Percentiles rank a stretch among this genome's conserved stretches.
phyloP scores from a whole-genome alignment of 805 yeast species.

The Dipodascopsis tothii region DNA sequence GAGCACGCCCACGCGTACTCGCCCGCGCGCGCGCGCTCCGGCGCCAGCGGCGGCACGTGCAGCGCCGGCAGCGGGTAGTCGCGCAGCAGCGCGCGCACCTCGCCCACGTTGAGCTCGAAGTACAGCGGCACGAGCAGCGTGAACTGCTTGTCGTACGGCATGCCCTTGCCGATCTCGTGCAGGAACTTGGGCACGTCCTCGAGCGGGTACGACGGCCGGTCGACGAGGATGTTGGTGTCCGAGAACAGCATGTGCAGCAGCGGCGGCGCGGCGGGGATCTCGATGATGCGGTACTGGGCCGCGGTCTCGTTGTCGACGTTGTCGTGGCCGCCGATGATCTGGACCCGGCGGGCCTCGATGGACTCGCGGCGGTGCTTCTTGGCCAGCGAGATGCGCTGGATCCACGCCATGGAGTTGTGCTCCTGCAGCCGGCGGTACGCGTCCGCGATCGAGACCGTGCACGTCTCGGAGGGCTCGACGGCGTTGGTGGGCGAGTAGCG shows the following conservation, averaged over 20 bases:
- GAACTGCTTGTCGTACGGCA: conserved; percentile 62
- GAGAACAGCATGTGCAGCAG: conserved; percentile 46
- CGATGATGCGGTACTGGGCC: conserved; percentile 41
- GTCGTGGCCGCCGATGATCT: conserved; percentile 38
- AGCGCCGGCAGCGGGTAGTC: conserved; percentile 84
- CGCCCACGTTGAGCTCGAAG: conserved; percentile 50
- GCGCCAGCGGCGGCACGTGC: conserved; percentile 52
- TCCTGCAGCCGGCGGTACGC: conserved; percentile 37
- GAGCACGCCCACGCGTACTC: conserved; percentile 33
- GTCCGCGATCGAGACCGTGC: conserved; percentile 27
- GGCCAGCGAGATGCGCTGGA: conserved; percentile 46
- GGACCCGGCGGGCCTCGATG: conserved; percentile 24
- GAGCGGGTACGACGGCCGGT: conserved; percentile 45
- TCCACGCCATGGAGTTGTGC: conserved; percentile 62
- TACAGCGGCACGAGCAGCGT: conserved; percentile 61
- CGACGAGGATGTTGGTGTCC: conserved; percentile 42
- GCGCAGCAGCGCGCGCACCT: conserved; percentile 61
- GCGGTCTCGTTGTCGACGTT: conserved; percentile 34
- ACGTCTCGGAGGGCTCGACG: conserved; percentile 14
- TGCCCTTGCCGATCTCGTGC: conserved; percentile 69
- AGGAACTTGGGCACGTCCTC: conserved; percentile 54
- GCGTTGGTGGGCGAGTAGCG: conserved; percentile 22
- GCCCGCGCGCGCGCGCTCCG: conserved; percentile 30
- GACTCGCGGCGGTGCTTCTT: conserved; percentile 31
- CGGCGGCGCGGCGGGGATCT: conserved; percentile 43